Base-by-base conservation (phyloP, 352 stramenopile species). In the Globisporangium paroecandrum region DNA sequence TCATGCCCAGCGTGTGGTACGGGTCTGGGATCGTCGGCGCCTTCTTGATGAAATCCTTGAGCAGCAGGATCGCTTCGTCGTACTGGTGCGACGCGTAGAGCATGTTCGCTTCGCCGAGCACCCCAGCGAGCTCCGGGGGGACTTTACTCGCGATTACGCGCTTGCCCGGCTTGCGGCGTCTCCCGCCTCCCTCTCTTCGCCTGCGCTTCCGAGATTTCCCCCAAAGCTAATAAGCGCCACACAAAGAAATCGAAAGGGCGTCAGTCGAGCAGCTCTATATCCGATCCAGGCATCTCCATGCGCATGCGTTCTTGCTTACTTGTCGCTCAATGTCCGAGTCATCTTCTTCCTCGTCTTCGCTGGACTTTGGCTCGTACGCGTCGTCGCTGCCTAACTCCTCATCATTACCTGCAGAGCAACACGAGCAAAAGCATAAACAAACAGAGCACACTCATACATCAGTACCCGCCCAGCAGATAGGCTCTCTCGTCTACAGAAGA, bases 11-110 rank as follows among this genome's bases (percentile, higher is more conserved):
- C 8, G 88, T 96, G 56, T 96, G 86, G 57, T 96, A 96, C 54
- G 87, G 87, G 61, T 95, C 87, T 1, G 87, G 87, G 57, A 95
- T 93, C 1, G 85, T 95, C 69, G 87, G 87, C 15, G 87, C 87
- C 68, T 94, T 94, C 73, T 95, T 95, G 66, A 95, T 93, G 61
- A 95, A 95, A 59, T 95, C 87, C 65, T 95, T 95, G 1, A 96
- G 74, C 69, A 94, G 41, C 24, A 77, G 46, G 62, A 95, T 93
- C 3, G 88, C 88, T 36, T 93, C 80, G 38, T 93, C 85, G 59
- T 94, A 93, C 61, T 95, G 85, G 49, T 93, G 85, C 13, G 86
- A 94, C n/a, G 85, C 85, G 70, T 94, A 95, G 55, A 93, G 61
- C 79, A 93, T 92, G 56, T 95, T 95, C 3, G 88, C 86, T 66